Percentiles rank a stretch among this genome's conserved stretches.
phyloP scores from a whole-genome alignment of 2,329 filamentous ascomycete genomes.

The Cladosporium sp. region DNA sequence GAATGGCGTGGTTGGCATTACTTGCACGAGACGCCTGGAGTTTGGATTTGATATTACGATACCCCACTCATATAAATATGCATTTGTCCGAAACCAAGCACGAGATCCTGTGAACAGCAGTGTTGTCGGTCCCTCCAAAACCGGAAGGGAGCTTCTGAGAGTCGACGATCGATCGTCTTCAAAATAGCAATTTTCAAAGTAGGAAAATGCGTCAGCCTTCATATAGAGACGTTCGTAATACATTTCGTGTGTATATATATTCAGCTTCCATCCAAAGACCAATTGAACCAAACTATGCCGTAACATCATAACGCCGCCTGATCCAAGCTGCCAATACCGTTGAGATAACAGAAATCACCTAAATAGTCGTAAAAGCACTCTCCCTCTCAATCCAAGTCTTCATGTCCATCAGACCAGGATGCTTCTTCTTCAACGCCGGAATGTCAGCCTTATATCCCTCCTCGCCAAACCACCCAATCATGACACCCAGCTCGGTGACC shows the following conservation, averaged over 20 bases:
- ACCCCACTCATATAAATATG: conserved; percentile 9
- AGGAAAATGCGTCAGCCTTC: not conserved
- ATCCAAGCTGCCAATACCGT: not conserved
- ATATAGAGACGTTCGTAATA: not conserved
- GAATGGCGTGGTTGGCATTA: not conserved
- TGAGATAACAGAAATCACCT: not conserved
- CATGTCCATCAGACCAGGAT: conserved; percentile 47
- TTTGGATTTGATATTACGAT: not conserved
- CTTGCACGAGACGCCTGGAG: not conserved
- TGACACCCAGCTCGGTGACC: conserved; percentile 40
- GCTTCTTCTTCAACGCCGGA: conserved; percentile 44
- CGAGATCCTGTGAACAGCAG: not conserved
- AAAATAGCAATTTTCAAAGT: not conserved
- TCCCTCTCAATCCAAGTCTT: conserved; percentile 38
- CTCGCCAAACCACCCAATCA: conserved; percentile 52
- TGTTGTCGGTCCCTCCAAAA: not conserved
- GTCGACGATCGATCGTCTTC: not conserved
- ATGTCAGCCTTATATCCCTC: conserved; percentile 55
- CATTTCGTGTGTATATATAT: conserved; percentile 3
- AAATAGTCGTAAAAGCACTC: conserved; percentile 31
- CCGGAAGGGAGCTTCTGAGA: not conserved
- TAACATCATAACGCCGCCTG: conserved; percentile 1
- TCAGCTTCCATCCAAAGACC: not conserved
- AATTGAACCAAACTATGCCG: not conserved
- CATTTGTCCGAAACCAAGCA: not conserved